phyloP scores from a whole-genome alignment of 75 land plant species.

The Gnetum montanum region DNA sequence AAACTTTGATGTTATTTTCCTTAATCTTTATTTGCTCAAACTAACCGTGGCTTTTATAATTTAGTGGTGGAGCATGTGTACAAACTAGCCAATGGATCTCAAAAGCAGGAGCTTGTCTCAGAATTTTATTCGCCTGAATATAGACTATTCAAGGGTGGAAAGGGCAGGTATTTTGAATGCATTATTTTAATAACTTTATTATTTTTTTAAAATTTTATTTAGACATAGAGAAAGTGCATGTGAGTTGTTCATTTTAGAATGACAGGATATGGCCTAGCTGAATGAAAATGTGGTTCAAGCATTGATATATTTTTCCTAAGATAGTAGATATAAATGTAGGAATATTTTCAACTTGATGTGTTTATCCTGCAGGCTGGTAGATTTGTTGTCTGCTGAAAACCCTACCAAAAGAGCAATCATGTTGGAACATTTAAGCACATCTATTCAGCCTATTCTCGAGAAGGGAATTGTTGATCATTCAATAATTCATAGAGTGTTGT shows the following conservation, averaged over 20 bases:
- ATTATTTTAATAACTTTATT: not conserved
- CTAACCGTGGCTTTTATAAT: not conserved
- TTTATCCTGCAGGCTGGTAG: constrained; percentile 61
- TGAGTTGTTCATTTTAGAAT: not conserved
- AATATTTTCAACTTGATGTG: too few species aligned
- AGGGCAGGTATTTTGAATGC: constrained; percentile 72
- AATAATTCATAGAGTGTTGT: constrained; percentile 64
- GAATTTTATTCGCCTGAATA: constrained; percentile 87
- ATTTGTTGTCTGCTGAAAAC: constrained; percentile 59
- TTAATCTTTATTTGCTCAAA: not conserved
- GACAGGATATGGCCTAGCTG: not conserved
- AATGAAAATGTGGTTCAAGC: not conserved
- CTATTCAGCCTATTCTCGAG: constrained; percentile 88
- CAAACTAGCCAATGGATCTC: constrained; percentile 61
- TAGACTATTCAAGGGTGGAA: constrained; percentile 75
- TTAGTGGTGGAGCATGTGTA: constrained; percentile 96
- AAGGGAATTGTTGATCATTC: constrained; percentile 96
- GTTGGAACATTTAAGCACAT: constrained; percentile 65
- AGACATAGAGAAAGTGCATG: too few species aligned
- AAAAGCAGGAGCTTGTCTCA: constrained; percentile 57
- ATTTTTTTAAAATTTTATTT: not conserved
- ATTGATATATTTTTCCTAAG: not conserved
- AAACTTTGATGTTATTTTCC: too few species aligned
- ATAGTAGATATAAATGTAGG: too few species aligned
- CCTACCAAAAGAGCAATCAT: constrained; percentile 56